Base-by-base conservation (phyloP, 345 rosid species). In the Moringa oleifera region DNA sequence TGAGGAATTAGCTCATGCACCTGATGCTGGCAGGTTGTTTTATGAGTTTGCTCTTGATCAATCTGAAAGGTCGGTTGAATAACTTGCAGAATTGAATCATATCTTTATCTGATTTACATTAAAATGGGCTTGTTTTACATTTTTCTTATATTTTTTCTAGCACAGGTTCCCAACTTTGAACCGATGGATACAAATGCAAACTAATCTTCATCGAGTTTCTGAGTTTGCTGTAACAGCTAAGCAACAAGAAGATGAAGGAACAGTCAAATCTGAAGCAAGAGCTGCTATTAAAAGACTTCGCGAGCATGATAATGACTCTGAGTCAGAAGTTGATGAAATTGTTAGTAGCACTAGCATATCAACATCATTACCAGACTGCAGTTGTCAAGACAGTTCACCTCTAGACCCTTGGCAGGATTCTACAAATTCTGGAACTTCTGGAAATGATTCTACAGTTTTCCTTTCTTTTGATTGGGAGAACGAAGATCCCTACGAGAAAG, bases 31-130 rank as follows among this genome's bases (percentile, higher is more conserved):
- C 69, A 73, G 81, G 71, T 66, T 85, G 68, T 90, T 90, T 69
- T 93, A 86, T 70, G 98, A 93, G 79, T 93, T 93, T 76, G 95
- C 97, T 61, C 97, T 93, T 73, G 98, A 93, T 81, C 96, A 90
- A 62, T 93, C 98, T 77, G 97, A 88, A 77, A 93, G 98, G 98
- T 93, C 79, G 58, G 36, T n/a, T 64, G 25, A 59, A 25, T 71
- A 51, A 58, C 45, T 23, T 49, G 57, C 23, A 53, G 55, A 58
- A 51, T 45, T 62, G 57, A 53, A 36, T 22, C 17, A 57, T 21
- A 49, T 7, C 19, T 58, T 33, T 64, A 25, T 19, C 67, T 63
- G 51, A 45, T 75, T 37, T 20, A 59, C 24, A 62, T 57, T 37
- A 53, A 53, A 59, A 55, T 63, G 41, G 31, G 25, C 41, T 57